These are phyloP conservation scores for Penicillium sumatraense DNA, from an alignment of 2,329 filamentous ascomycete species.

Conservation along the genomic window DNA sequence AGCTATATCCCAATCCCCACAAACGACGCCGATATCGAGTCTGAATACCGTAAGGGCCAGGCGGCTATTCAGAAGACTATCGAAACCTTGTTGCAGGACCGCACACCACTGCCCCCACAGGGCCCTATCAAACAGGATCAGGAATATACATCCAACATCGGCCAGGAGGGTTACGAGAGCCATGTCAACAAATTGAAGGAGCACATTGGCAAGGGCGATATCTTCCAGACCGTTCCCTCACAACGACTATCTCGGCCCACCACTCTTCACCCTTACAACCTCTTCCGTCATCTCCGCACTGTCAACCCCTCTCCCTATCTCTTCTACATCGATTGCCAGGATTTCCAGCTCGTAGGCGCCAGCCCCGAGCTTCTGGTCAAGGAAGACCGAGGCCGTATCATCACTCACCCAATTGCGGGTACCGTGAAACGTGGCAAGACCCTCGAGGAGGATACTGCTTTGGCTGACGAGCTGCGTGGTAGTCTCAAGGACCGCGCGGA, in stretches of 20 bases:
- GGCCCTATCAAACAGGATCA: slow-evolving; percentile 72
- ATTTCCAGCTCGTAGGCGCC: slow-evolving; percentile 94
- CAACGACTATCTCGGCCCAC: slow-evolving; percentile 91
- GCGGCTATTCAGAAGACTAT: slow-evolving; percentile 69
- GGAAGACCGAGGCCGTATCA: slow-evolving; percentile 80
- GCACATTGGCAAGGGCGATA: slow-evolving; percentile 89
- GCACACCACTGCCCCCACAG: slow-evolving; percentile 78
- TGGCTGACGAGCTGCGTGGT: slow-evolving; percentile 75
- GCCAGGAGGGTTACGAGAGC: slow-evolving; percentile 82
- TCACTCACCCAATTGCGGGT: slow-evolving; percentile 96
- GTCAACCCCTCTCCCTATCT: slow-evolving; percentile 97
- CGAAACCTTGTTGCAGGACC: slow-evolving; percentile 71
- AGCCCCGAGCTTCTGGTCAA: slow-evolving; percentile 95
- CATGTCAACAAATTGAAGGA: slow-evolving; percentile 86
- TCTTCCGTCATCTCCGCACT: slow-evolving; percentile 94
- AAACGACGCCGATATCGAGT: slow-evolving; percentile 61
- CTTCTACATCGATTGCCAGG: slow-evolving; percentile 89
- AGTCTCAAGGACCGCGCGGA: slow-evolving; percentile 91
- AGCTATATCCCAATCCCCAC: slow-evolving; percentile 79
- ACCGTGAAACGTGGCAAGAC: slow-evolving; percentile 87
- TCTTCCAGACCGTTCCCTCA: slow-evolving; percentile 96
- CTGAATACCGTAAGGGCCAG: slow-evolving; percentile 72
- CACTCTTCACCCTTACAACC: slow-evolving; percentile 92
- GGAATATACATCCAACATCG: slow-evolving; percentile 90
- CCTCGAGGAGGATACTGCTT: slow-evolving; percentile 76